Base-by-base conservation (phyloP, 2,329 filamentous ascomycete genomes). In the Fusarium sulawesiense region DNA sequence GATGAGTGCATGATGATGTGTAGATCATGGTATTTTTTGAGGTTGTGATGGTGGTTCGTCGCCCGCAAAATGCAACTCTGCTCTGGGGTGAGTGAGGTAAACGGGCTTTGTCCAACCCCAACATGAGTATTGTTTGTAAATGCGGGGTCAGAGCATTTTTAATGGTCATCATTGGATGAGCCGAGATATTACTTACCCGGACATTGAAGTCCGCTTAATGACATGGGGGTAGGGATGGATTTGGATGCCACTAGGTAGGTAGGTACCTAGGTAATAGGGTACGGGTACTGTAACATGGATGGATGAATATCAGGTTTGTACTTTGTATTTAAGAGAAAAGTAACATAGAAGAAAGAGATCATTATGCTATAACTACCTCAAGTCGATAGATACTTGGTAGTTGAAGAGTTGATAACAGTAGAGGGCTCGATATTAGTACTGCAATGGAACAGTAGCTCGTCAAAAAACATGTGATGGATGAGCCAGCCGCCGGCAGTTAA, bases 191-290 rank as follows among this genome's bases (percentile, higher is more conserved):
- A 37, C 40, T 65, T 50, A 56, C 23, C 58, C 73, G 73, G 73
- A 75, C 61, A 75, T 75, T 66, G 48, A 74, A 73, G 71, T 75
- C 73, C 73, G 73, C 13, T 46, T 50, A 60, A 56, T 69, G 67
- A 55, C 46, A 61, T 56, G 60, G 47, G 47, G 44, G 32, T 42
- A 29, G 29, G 29, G 29, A 54, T 53, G 51, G 25, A 23, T 40
- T 18, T 45, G 34, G 18, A n/a, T n/a, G n/a, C 18, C 11, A 37
- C 34, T 12, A n/a, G 34, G 21, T 23, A 23, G 21, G 21, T 20
- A 20, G 20, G 20, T 23, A 23, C 21, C 34, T 12, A n/a, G 34
- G 34, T 37, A 37, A 37, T 37, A 37, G 34, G 30, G 34, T 12
- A 37, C 30, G 18, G 49, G n/a, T 53, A 41, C 34, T 27, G 23